These are phyloP conservation scores for Rhamnella rubrinervis DNA, from an alignment of 331 rosid genomes.

Conservation along the genomic window DNA sequence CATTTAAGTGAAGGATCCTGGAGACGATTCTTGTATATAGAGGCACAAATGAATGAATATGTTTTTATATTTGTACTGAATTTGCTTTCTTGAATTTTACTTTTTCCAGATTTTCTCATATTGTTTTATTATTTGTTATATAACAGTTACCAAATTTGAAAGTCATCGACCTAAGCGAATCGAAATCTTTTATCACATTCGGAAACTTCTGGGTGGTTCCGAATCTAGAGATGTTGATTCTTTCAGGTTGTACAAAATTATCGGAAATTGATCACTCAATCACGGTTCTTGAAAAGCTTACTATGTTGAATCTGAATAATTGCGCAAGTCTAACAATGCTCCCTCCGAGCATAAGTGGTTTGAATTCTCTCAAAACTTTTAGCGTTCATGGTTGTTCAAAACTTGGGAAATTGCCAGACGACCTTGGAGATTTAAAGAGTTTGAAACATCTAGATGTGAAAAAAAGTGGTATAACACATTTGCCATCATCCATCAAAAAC, in stretches of 20 bases:
- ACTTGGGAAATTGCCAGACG: neutral
- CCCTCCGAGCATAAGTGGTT: neutral
- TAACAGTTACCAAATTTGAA: neutral
- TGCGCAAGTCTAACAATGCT: neutral
- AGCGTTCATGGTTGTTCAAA: neutral
- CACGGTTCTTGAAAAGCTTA: neutral
- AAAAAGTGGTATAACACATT: neutral
- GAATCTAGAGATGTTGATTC: neutral
- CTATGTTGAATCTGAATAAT: neutral
- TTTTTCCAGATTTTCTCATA: too few species aligned
- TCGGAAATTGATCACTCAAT: neutral
- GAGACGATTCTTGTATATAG: too few species aligned
- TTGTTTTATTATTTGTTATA: neutral
- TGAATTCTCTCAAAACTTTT: neutral
- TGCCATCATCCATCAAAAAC: neutral
- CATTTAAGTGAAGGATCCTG: too few species aligned
- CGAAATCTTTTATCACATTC: neutral
- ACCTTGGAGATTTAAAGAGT: neutral
- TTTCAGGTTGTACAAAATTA: neutral
- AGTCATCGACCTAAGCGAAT: neutral
- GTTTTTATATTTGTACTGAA: too few species aligned
- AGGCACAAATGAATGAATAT: too few species aligned
- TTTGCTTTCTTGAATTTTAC: neutral
- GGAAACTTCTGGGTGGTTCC: neutral
- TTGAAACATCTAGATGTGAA: neutral